Conservation (phyloP, 345 rosid species). For the Ceriops zippeliana region DNA sequence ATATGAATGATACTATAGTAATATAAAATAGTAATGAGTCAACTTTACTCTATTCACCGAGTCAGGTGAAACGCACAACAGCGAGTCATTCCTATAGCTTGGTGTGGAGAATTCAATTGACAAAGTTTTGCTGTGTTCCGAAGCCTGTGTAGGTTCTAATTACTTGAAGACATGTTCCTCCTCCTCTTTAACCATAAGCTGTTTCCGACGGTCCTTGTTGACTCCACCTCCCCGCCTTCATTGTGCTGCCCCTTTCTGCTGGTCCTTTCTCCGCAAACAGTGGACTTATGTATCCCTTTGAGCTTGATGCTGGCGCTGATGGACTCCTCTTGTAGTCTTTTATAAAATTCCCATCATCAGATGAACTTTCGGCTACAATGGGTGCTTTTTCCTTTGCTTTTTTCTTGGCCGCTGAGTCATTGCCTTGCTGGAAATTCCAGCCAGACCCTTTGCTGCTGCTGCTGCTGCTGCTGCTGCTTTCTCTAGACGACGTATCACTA, state of each 20-base stretch:
- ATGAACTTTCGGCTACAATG: constrained; percentile 33
- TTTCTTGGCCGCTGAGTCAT: constrained; percentile 16
- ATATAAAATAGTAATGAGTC: too few relatives aligned
- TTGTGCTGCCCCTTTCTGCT: constrained; percentile 4
- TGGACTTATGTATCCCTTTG: constrained; percentile 9
- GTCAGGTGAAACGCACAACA: too few relatives aligned
- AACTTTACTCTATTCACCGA: too few relatives aligned
- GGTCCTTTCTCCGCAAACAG: constrained; percentile 18
- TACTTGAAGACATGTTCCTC: constrained; percentile 33
- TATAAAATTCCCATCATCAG: constrained; percentile 20
- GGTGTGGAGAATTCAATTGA: background rate
- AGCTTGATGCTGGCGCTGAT: constrained; percentile 33
- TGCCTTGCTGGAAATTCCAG: constrained; percentile 24
- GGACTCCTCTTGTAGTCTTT: constrained; percentile 21
- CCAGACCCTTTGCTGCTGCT: constrained; percentile 10
- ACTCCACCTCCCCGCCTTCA: constrained; percentile 16
- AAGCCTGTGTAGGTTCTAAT: constrained; percentile 4
- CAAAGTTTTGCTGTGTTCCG: background rate
- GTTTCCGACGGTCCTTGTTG: constrained; percentile 23
- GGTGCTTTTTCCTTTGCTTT: constrained; percentile 23
- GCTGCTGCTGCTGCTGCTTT: constrained; percentile 20
- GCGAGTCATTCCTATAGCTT: too few relatives aligned
- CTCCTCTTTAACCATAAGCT: constrained; percentile 37
- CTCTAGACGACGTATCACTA: constrained; percentile 45
- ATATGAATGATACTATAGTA: too few relatives aligned